Base-by-base conservation (phyloP, 1,284 basidiomycete species). In the Cryptococcus sp. region DNA sequence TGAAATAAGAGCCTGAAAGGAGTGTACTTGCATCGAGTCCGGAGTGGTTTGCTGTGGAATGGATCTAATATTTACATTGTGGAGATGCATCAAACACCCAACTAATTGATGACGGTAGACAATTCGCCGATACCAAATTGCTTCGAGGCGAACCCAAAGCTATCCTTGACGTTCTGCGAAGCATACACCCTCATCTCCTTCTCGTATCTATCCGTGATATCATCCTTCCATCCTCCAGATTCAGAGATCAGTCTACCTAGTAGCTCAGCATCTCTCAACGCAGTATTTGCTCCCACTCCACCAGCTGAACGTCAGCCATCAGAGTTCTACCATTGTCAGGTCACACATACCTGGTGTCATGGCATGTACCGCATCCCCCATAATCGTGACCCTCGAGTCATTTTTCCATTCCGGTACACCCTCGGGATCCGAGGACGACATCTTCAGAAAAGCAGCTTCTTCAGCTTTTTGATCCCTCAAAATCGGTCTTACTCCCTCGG, bases 351-450 rank as follows among this genome's bases (percentile, higher is more conserved):
- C 36, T n/a, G 36, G 36, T 7, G 36, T 39, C 36, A 39, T 39
- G 36, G 36, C 36, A 39, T 39, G 36, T 14, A 39, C 36, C 4
- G 36, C 36, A 16, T 39, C 36, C 16, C 36, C 36, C 36, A 39
- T 39, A 14, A 39, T 39, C 18, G 36, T 60, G 9, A 60, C 52
- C 9, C 48, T n/a, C 7, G 19, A 11, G 14, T 57, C 39, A 1
- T 56, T 52, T 13, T 48, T 11, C 57, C 57, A 62, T 1, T 16
- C 7, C 1, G 48, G 23, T 7, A 47, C 21, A 0, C 45, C 28
- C 7, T 21, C 23, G 10, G 54, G 54, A 23, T 53, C 21, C 3
- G 55, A 52, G 3, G 52, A 52, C 9, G 52, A 53, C 59, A 60
- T 56, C 28, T 48, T 40, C 19, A 59, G 21, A 2, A 54, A 40